A percentile compares a stretch with the other conserved stretches of the same genome.
phyloP scores from a whole-genome alignment of 306 rosid species.

The Biancaea sappan region DNA sequence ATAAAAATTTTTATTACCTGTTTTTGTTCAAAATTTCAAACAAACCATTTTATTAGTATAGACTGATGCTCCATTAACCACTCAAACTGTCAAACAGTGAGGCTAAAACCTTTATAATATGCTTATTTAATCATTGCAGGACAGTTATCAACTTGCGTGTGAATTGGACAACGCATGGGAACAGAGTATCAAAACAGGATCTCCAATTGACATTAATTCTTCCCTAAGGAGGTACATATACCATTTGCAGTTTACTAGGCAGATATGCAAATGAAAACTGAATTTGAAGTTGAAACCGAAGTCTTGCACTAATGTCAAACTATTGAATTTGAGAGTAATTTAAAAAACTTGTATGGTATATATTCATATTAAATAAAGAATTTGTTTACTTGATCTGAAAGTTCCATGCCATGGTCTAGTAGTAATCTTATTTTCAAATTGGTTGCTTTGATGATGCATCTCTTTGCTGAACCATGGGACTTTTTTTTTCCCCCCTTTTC shows the following conservation, averaged over 20 bases:
- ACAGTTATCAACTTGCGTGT: conserved; percentile 84
- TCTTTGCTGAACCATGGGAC: conserved; percentile 23
- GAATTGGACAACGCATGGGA: conserved; percentile 78
- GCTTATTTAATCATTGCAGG: conserved; percentile 55
- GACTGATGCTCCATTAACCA: not conserved
- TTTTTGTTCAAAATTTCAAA: not conserved
- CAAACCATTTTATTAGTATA: not conserved
- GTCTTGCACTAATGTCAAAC: not conserved
- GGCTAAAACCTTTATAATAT: conserved; percentile 26
- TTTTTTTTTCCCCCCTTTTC: not conserved
- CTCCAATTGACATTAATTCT: conserved; percentile 63
- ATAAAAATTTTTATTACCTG: not conserved
- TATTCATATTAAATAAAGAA: not conserved
- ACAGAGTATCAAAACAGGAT: conserved; percentile 55
- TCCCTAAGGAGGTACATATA: conserved; percentile 66
- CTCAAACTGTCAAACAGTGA: not conserved
- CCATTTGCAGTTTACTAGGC: conserved; percentile 14
- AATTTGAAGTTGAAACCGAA: conserved; percentile 8
- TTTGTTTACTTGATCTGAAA: conserved; percentile 16
- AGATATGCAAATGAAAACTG: conserved; percentile 20
- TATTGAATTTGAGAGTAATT: conserved; percentile 13
- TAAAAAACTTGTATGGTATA: not conserved
- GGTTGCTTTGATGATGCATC: conserved; percentile 16
- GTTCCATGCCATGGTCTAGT: conserved; percentile 13
- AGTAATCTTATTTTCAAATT: conserved; percentile 11